Conservation (phyloP, 306 rosid species). For the Canavalia gladiata region DNA sequence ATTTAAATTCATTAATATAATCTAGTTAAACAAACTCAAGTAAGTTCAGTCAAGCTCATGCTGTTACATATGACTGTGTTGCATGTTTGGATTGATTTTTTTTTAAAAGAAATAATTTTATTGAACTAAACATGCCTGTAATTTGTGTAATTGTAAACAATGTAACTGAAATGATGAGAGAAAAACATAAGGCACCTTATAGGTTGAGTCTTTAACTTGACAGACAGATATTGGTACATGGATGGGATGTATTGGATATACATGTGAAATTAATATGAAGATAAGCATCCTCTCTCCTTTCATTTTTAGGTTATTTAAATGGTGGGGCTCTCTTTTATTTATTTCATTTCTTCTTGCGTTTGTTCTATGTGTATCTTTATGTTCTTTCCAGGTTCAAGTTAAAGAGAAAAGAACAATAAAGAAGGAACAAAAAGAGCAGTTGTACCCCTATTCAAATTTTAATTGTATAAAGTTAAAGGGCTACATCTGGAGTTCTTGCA, state of each 20-base stretch:
- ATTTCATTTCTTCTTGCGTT: conserved; percentile 36
- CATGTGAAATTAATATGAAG: conserved; percentile 41
- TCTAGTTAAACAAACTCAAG: conserved; percentile 14
- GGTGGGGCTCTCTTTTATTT: conserved; percentile 33
- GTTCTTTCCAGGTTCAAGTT: conserved; percentile 52
- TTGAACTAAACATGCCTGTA: not conserved
- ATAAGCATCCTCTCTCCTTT: conserved; percentile 40
- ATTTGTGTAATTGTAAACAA: conserved; percentile 11
- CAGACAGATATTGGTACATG: conserved; percentile 37
- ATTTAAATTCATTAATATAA: not conserved
- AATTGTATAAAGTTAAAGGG: conserved; percentile 45
- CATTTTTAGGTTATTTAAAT: conserved; percentile 18
- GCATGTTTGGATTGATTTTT: not conserved
- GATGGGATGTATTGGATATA: conserved; percentile 2
- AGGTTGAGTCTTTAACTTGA: conserved; percentile 33
- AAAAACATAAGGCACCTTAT: conserved; percentile 9
- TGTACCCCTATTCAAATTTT: conserved; percentile 38
- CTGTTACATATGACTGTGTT: conserved; percentile 9
- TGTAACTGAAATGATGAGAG: conserved; percentile 39
- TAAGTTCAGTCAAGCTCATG: not conserved
- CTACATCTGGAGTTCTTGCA: conserved; percentile 48
- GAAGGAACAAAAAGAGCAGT: conserved; percentile 57
- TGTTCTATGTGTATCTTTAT: conserved; percentile 46
- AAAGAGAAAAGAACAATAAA: conserved; percentile 62
- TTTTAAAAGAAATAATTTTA: not conserved